Evolutionary conservation across 116 monocot species (phyloP).

Genomic region (Dioscorea cayenensis): DNA sequence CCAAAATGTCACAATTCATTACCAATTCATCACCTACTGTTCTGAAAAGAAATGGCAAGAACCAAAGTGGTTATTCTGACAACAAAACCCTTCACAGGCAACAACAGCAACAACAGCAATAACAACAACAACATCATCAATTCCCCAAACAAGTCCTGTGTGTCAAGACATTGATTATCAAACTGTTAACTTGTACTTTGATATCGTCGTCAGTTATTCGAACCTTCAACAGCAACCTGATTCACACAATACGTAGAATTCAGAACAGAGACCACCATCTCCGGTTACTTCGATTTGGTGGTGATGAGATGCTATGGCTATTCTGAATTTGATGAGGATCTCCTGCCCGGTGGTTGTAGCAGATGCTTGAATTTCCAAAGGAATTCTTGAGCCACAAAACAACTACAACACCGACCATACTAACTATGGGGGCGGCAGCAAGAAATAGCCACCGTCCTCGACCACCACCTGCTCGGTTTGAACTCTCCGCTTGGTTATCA

Average conservation of each 20-base stretch:
- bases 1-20: no score
- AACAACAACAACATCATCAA: no score
- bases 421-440: constrained; percentile 67
- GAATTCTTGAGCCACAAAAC: constrained; percentile 57
- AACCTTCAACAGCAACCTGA: no score
- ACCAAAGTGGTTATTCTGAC: no score
- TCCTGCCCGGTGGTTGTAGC: not conserved
- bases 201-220: no score
- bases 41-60: no score
- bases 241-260: not conserved
- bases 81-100: no score
- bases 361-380: constrained; percentile 10
- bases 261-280: constrained; percentile 76
- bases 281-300: constrained; percentile 8
- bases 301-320: constrained; percentile 7
- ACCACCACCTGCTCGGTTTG: constrained; percentile 3
- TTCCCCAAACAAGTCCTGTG: no score
- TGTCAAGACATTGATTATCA: no score
- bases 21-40: no score
- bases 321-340: constrained; percentile 8
- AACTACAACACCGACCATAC: constrained; percentile 68
- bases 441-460: constrained; percentile 43
- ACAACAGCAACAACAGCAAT: no score
- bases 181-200: no score
- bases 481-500: constrained; percentile 7